Percentiles rank a stretch among this genome's conserved stretches.
These are phyloP conservation scores for Gaeumannomyces tritici DNA, from an alignment of 2,329 filamentous ascomycete species.

Conservation along the genomic window DNA sequence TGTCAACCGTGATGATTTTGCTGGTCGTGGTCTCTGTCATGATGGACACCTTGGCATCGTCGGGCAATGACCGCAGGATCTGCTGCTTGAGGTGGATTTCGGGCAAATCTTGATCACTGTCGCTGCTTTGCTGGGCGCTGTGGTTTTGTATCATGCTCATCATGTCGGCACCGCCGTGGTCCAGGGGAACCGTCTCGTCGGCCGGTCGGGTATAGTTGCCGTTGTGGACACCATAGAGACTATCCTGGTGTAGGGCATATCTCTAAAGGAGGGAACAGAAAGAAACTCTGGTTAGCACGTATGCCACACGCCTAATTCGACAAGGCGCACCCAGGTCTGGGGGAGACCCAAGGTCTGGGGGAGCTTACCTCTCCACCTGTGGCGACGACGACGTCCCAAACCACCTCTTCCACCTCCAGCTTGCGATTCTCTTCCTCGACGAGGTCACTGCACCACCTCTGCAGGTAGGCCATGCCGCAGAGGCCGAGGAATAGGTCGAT, in stretches of 20 bases:
- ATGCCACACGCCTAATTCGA: not conserved
- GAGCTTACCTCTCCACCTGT: constrained; percentile 27
- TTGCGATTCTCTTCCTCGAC: constrained; percentile 38
- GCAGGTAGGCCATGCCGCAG: constrained; percentile 51
- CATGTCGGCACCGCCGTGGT: constrained; percentile 20
- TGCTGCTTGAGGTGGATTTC: constrained; percentile 40
- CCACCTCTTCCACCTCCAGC: constrained; percentile 41
- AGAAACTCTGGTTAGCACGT: not conserved
- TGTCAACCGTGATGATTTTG: constrained; percentile 56
- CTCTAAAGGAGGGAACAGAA: not conserved
- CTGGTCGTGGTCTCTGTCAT: constrained; percentile 49
- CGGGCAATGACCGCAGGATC: constrained; percentile 43
- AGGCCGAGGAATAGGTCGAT: constrained; percentile 52
- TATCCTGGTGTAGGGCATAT: constrained; percentile 7
- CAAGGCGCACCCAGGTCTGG: too few species aligned
- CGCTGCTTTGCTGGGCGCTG: constrained; percentile 15
- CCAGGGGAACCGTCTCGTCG: constrained; percentile 12
- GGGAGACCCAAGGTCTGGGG: too few species aligned
- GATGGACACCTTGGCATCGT: constrained; percentile 49
- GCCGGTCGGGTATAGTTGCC: constrained; percentile 11
- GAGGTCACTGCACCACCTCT: constrained; percentile 42
- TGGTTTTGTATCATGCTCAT: constrained; percentile 22
- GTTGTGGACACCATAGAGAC: constrained; percentile 20
- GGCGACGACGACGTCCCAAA: constrained; percentile 60
- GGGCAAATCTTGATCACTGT: constrained; percentile 32